Conservation (phyloP, 192 early-diverging fungal genomes). For the Gamsiella multidivaricata region DNA sequence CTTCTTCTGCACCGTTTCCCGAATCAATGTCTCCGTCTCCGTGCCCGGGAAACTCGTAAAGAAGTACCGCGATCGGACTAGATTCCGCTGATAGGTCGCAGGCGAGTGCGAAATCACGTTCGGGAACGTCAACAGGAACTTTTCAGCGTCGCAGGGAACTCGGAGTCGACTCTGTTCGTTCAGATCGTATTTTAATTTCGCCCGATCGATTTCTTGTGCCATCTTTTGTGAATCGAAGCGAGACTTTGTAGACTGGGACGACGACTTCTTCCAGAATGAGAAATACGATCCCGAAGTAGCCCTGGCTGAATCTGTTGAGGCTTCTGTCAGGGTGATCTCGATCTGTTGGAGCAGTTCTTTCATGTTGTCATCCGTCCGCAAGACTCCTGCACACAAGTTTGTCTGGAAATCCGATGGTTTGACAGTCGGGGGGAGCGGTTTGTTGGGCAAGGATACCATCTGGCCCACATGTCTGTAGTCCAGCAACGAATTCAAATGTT, state of each 20-base stretch:
- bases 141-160: conserved; percentile 30
- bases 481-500: conserved; percentile 22
- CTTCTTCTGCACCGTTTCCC: background rate
- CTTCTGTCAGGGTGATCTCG: background rate
- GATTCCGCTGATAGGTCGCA: conserved; percentile 29
- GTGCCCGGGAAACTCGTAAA: conserved; percentile 31
- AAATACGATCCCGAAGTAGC: too few relatives aligned
- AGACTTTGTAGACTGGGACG: background rate
- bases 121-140: conserved; percentile 34
- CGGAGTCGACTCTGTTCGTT: conserved; percentile 12
- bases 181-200: conserved; percentile 6
- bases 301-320: too few relatives aligned
- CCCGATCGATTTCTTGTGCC: conserved; percentile 5
- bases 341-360: conserved; percentile 11
- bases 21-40: conserved; percentile 1
- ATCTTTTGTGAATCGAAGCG: conserved; percentile 3
- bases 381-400: conserved; percentile 6
- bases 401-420: conserved; percentile 34
- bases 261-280: background rate
- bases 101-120: conserved; percentile 41
- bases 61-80: conserved; percentile 25
- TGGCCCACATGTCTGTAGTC: conserved; percentile 42
- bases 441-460: conserved; percentile 19
- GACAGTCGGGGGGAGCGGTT: conserved; percentile 1
- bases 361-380: conserved; percentile 9